Evolutionary conservation across 2,329 filamentous ascomycete species (phyloP).

Genomic region (Gnomoniopsis sp.): DNA sequence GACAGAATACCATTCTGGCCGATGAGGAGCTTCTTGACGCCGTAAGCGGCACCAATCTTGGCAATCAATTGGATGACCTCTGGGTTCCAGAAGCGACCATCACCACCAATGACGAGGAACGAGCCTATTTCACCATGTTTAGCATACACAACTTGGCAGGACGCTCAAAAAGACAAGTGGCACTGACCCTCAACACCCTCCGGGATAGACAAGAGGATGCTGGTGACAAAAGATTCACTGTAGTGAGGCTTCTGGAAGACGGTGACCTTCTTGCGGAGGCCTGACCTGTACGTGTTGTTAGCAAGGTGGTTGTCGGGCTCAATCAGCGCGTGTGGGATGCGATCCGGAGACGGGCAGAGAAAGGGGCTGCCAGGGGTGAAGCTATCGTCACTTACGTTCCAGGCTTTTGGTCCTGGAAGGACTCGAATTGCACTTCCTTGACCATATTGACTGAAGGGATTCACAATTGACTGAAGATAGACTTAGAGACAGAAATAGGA

Average conservation of each 20-base stretch:
- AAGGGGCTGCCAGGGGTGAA: conserved; percentile 10
- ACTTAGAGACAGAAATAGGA: neutral
- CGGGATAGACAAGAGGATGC: conserved; percentile 92
- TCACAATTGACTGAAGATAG: conserved; percentile 17
- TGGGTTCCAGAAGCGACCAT: conserved; percentile 95
- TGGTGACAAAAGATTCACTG: conserved; percentile 91
- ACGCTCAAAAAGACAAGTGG: conserved; percentile 3
- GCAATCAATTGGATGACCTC: conserved; percentile 96
- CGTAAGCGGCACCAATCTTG: conserved; percentile 94
- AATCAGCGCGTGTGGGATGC: neutral
- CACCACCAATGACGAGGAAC: conserved; percentile 93
- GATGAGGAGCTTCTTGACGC: conserved; percentile 97
- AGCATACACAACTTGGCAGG: neutral
- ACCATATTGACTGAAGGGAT: conserved; percentile 53
- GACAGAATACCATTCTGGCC: conserved; percentile 95
- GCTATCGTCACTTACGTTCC: conserved; percentile 75
- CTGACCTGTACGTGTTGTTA: conserved; percentile 61
- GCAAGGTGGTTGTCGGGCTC: neutral
- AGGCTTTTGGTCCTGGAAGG: conserved; percentile 96
- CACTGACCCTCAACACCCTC: conserved; percentile 75
- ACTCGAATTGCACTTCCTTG: conserved; percentile 76
- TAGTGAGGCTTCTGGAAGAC: conserved; percentile 96
- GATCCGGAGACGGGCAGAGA: conserved; percentile 2
- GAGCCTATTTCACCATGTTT: conserved; percentile 41
- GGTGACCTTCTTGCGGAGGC: conserved; percentile 97